These are phyloP conservation scores for Rhodotorula sp. DNA, from an alignment of 1,284 basidiomycete species.

Conservation along the genomic window DNA sequence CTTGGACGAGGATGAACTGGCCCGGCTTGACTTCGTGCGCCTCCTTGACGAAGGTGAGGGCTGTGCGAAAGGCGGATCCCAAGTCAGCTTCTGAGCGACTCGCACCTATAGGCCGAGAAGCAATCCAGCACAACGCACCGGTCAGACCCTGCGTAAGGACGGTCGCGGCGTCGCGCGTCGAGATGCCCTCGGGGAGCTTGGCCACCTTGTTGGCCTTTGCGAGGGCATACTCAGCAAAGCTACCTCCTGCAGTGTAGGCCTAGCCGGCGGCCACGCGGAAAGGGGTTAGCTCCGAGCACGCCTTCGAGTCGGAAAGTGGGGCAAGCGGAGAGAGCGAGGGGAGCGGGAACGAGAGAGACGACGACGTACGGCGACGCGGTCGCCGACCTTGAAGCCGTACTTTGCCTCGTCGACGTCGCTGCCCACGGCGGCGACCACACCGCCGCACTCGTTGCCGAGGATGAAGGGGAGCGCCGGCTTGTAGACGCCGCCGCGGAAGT, in stretches of 20 bases:
- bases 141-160: conserved; percentile 76
- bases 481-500: conserved; percentile 55
- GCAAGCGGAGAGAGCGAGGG: background rate
- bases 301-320: too few relatives aligned
- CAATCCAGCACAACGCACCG: conserved; percentile 21
- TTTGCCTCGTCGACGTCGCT: conserved; percentile 48
- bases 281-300: background rate
- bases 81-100: background rate
- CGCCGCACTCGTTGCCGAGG: conserved; percentile 77
- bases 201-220: conserved; percentile 66
- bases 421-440: conserved; percentile 71
- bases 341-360: background rate
- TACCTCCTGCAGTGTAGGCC: conserved; percentile 58
- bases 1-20: conserved; percentile 66
- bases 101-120: background rate
- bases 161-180: conserved; percentile 68
- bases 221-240: conserved; percentile 75
- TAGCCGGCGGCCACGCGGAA: background rate
- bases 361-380: conserved; percentile 55
- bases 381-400: conserved; percentile 59
- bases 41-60: conserved; percentile 75
- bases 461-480: conserved; percentile 65
- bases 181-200: conserved; percentile 55
- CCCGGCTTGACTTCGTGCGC: conserved; percentile 73
- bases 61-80: conserved; percentile 43